Conservation (phyloP, 2,329 filamentous ascomycete genomes). For the Kalmusia sp. region DNA sequence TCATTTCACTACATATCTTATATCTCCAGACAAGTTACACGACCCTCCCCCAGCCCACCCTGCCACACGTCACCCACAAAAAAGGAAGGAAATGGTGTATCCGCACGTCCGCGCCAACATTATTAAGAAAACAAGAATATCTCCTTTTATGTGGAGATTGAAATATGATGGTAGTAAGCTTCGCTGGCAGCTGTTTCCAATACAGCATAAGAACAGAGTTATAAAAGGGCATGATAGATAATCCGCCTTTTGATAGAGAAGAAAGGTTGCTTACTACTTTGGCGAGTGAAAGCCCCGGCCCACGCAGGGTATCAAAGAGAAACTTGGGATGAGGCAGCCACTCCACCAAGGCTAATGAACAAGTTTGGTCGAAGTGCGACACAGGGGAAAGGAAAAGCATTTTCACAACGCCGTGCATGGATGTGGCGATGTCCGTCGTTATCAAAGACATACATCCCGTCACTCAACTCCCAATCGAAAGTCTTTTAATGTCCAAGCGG, state of each 20-base stretch:
- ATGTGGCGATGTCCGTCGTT: constrained; percentile 40
- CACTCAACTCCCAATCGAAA: constrained; percentile 40
- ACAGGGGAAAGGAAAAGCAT: constrained; percentile 31
- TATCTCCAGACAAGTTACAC: constrained; percentile 14
- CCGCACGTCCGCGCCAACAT: neutral
- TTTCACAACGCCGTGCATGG: constrained; percentile 47
- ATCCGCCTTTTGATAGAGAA: constrained; percentile 9
- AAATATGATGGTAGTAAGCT: neutral
- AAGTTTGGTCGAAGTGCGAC: constrained; percentile 22
- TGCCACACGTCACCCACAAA: constrained; percentile 3
- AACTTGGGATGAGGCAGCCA: constrained; percentile 40
- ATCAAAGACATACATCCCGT: constrained; percentile 46
- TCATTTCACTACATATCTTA: constrained; percentile 31
- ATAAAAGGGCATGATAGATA: constrained; percentile 1
- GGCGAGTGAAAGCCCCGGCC: constrained; percentile 24
- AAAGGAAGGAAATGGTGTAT: constrained; percentile 7
- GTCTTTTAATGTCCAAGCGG: constrained; percentile 33
- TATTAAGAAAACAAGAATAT: neutral
- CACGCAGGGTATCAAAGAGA: constrained; percentile 44
- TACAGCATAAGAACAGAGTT: constrained; percentile 15
- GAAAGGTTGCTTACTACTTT: constrained; percentile 18
- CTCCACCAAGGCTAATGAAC: constrained; percentile 31
- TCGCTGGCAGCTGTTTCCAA: constrained; percentile 9
- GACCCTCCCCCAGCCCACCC: constrained; percentile 9
- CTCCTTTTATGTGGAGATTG: too few relatives aligned